These are phyloP conservation scores for Cordyceps fumosorosea DNA, from an alignment of 2,329 filamentous ascomycete species.

Conservation along the genomic window DNA sequence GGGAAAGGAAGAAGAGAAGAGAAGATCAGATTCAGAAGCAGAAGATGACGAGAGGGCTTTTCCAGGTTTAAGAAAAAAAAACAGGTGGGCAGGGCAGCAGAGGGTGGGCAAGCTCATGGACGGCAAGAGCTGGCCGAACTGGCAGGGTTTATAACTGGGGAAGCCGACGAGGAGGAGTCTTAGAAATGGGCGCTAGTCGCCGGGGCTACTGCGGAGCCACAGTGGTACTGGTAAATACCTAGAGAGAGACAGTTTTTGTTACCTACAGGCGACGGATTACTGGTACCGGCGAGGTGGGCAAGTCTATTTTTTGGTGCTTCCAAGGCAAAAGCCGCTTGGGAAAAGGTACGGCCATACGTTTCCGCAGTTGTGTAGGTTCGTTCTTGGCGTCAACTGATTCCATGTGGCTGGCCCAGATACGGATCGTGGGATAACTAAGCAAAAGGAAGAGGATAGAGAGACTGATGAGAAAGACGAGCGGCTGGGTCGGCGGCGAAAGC, in stretches of 20 bases:
- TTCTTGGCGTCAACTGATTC: not conserved
- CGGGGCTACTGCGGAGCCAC: not conserved
- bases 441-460: not conserved
- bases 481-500: not conserved
- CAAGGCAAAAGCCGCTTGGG: not conserved
- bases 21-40: not conserved
- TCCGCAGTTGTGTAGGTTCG: not conserved
- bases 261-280: too few relatives aligned
- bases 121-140: constrained; percentile 12
- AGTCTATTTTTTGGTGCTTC: not conserved
- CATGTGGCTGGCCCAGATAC: not conserved
- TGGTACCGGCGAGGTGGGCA: too few relatives aligned
- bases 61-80: constrained; percentile 12
- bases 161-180: not conserved
- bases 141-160: constrained; percentile 9
- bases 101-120: constrained; percentile 4
- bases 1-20: constrained; percentile 2
- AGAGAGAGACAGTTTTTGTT: too few relatives aligned
- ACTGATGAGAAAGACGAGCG: not conserved
- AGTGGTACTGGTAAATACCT: too few relatives aligned
- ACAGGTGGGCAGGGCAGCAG: not conserved
- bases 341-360: not conserved
- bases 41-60: constrained; percentile 8
- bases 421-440: too few relatives aligned
- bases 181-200: constrained; percentile 8